A percentile compares a stretch with the other conserved stretches of the same genome.
phyloP scores from a whole-genome alignment of 1,284 basidiomycete species.

The Stereum hirsutum region DNA sequence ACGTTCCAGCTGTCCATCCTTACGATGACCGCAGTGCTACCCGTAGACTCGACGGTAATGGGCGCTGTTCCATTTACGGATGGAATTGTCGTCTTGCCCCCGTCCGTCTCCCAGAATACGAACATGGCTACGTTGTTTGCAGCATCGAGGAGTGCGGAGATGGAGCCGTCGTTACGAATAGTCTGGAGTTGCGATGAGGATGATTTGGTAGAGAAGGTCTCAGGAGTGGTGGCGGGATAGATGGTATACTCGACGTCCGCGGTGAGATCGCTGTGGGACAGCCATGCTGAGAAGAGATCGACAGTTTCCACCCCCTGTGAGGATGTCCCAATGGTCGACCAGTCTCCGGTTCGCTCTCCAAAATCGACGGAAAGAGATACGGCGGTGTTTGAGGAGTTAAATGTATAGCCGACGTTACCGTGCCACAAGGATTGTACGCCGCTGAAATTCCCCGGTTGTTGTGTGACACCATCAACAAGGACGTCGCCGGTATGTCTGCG shows the following conservation, averaged over 20 bases:
- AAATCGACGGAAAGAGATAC: conserved; percentile 31
- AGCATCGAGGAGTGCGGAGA: conserved; percentile 34
- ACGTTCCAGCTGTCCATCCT: conserved; percentile 27
- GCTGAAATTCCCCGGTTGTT: conserved; percentile 22
- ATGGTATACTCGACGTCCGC: conserved; percentile 35
- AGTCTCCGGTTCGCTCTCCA: conserved; percentile 38
- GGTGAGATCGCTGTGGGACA: conserved; percentile 28
- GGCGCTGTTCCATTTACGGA: conserved; percentile 11
- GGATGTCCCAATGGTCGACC: conserved; percentile 50
- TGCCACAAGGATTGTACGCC: conserved; percentile 36
- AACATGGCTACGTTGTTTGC: conserved; percentile 28
- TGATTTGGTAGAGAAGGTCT: conserved; percentile 19
- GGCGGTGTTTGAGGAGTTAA: conserved; percentile 16
- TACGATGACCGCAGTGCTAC: conserved; percentile 31
- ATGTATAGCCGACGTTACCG: conserved; percentile 38
- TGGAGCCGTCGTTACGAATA: conserved; percentile 30
- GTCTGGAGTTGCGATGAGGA: conserved; percentile 18
- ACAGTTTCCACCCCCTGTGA: conserved; percentile 36
- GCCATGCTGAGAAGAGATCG: conserved; percentile 47
- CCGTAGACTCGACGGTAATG: conserved; percentile 27
- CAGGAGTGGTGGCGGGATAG: conserved; percentile 33
- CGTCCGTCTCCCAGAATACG: conserved; percentile 32
- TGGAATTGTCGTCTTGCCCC: conserved; percentile 7
- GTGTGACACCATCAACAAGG: conserved; percentile 27
- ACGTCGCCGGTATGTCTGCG: conserved; percentile 29